A percentile compares a stretch with the other conserved stretches of the same genome.
phyloP scores from a whole-genome alignment of 1,139 yeast species.

The Schwanniomyces etchellsii region DNA sequence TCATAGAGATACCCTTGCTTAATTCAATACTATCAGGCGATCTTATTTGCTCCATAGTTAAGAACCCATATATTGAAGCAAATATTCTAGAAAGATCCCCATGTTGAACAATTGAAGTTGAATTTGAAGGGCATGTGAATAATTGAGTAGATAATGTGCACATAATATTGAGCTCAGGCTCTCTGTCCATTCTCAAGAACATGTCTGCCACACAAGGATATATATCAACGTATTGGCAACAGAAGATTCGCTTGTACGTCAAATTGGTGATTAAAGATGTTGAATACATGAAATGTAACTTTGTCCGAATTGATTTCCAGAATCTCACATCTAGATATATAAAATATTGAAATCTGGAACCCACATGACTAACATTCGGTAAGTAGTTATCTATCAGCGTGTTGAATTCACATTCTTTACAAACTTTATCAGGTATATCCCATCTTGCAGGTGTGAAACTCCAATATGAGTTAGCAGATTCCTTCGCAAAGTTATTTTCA shows the following conservation, averaged over 20 bases:
- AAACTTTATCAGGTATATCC: conserved; percentile 37
- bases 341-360: conserved; percentile 75
- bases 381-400: conserved; percentile 20
- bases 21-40: conserved; percentile 41
- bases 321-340: conserved; percentile 65
- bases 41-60: conserved; percentile 52
- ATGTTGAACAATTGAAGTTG: conserved; percentile 61
- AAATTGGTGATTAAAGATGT: conserved; percentile 66
- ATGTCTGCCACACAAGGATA: conserved; percentile 76
- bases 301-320: conserved; percentile 60
- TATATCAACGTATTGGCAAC: conserved; percentile 76
- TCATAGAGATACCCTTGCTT: conserved; percentile 36
- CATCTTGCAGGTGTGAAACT: conserved; percentile 29
- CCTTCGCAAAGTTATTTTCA: conserved; percentile 9
- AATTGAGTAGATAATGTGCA: conserved; percentile 76
- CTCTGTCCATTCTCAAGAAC: conserved; percentile 67
- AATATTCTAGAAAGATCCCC: conserved; percentile 67
- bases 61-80: conserved; percentile 60
- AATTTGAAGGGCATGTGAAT: conserved; percentile 78
- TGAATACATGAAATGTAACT: conserved; percentile 64
- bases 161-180: conserved; percentile 78
- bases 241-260: conserved; percentile 52
- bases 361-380: conserved; percentile 32
- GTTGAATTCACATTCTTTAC: conserved; percentile 44
- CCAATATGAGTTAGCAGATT: conserved; percentile 29